phyloP scores from a whole-genome alignment of 2,329 filamentous ascomycete genomes.

The Epichloe baconii region DNA sequence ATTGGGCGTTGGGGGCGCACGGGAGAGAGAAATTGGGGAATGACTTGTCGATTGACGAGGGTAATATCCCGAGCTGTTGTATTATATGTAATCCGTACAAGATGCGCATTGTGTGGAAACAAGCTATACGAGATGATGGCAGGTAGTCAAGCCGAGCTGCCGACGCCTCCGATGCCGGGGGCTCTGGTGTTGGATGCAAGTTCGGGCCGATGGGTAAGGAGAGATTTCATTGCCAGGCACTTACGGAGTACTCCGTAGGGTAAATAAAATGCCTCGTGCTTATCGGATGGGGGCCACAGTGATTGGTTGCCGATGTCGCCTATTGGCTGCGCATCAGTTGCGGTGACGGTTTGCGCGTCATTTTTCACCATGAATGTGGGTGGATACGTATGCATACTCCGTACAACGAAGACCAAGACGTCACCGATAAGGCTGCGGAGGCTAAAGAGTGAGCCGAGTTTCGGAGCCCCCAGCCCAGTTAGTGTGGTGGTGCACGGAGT shows the following conservation, averaged over 20 bases:
- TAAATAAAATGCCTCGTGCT: too few relatives aligned
- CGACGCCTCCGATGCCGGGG: background rate
- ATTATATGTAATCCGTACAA: background rate
- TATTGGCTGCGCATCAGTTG: too few relatives aligned
- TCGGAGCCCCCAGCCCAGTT: background rate
- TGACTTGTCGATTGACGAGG: background rate
- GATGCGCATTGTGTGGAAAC: too few relatives aligned
- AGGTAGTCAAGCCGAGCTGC: background rate
- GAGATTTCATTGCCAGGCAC: too few relatives aligned
- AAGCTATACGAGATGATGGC: background rate
- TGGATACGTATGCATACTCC: background rate
- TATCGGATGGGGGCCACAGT: too few relatives aligned
- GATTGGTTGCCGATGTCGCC: too few relatives aligned
- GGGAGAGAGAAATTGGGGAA: background rate
- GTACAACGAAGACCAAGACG: background rate
- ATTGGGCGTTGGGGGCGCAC: background rate
- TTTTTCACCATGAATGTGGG: too few relatives aligned
- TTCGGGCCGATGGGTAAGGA: background rate
- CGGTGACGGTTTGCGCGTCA: too few relatives aligned
- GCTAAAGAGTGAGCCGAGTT: background rate
- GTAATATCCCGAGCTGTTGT: background rate
- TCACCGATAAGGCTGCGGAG: conserved; percentile 2
- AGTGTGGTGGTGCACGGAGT: too few relatives aligned
- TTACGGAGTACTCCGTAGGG: too few relatives aligned
- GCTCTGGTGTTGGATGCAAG: background rate